Base-by-base conservation (phyloP, 345 rosid genomes). In the Heritiera littoralis region DNA sequence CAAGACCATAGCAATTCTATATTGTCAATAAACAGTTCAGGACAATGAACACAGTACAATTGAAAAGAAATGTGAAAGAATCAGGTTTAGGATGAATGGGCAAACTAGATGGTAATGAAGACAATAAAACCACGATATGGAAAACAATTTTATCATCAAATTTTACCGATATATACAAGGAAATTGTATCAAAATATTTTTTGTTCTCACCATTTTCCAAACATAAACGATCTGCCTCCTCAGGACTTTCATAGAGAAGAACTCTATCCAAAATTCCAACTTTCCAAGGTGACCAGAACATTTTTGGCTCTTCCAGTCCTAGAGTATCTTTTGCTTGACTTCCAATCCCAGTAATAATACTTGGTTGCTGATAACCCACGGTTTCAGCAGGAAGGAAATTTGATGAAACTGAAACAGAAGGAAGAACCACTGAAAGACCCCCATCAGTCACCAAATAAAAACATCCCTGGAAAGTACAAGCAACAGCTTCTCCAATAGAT, bases 401-500 rank as follows among this genome's bases (percentile, higher is more conserved):
- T 66, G 91, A 84, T 75, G 93, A 83, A 81, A 87, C 81, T 80
- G 94, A 90, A 79, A 91, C 63, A 72, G 94, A 83, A 51, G 99
- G 98, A 81, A 96, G 98, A 87, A 89, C 92, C 72, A 94, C 95
- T 6, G 98, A 91, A 83, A 96, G 86, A 76, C 97, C 99, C 78
- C 72, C 81, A 81, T 88, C 80, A 78, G 94, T 94, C 79, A 96
- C 97, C 87, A 96, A 76, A 87, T 92, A 96, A 66, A 96, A 81
- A 85, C 85, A 88, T 17, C 98, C 98, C 82, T 91, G 97, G 87
- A 90, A 96, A 79, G 84, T 87, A 78, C 99, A 92, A 77, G 93
- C 99, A 83, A 96, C 87, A 80, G 90, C 91, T 82, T 89, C 92
- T 81, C 83, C 94, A 81, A 86, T 77, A 75, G 77, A 77, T 83